A percentile compares a stretch with the other conserved stretches of the same genome.
Conservation (phyloP, 2,329 filamentous ascomycete genomes). For the Beauveria brongniartii region DNA sequence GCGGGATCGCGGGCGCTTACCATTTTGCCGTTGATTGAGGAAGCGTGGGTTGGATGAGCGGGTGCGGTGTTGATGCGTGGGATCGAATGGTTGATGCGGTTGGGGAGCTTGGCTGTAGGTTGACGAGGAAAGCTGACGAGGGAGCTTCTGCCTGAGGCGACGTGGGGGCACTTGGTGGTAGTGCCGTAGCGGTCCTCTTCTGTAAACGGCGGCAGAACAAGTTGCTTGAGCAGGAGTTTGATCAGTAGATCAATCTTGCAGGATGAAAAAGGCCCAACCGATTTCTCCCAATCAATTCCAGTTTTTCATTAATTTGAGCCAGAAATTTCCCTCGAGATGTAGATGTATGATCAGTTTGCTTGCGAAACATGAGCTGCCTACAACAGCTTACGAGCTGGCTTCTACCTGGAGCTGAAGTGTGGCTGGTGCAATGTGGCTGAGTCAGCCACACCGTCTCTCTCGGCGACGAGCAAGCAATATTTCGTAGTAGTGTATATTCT, state of each 20-base stretch:
- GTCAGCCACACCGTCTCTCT: neutral
- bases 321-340: neutral
- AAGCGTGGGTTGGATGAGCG: neutral
- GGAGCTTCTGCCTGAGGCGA: constrained; percentile 11
- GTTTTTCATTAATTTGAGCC: neutral
- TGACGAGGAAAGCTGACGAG: constrained; percentile 8
- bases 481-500: too few species aligned
- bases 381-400: neutral
- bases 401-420: neutral
- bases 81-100: neutral
- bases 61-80: constrained; percentile 5
- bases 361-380: neutral
- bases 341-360: neutral
- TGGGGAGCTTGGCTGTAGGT: constrained; percentile 2
- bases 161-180: constrained; percentile 3
- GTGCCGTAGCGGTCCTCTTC: neutral
- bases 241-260: neutral
- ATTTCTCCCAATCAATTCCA: neutral
- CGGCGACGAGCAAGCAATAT: too few species aligned
- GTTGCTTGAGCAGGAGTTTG: neutral
- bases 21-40: constrained; percentile 1
- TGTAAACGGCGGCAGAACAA: neutral
- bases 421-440: neutral
- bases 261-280: neutral
- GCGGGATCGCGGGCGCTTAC: neutral